phyloP scores from a whole-genome alignment of 257 asterid species.

The Dorcoceras hygrometricum region DNA sequence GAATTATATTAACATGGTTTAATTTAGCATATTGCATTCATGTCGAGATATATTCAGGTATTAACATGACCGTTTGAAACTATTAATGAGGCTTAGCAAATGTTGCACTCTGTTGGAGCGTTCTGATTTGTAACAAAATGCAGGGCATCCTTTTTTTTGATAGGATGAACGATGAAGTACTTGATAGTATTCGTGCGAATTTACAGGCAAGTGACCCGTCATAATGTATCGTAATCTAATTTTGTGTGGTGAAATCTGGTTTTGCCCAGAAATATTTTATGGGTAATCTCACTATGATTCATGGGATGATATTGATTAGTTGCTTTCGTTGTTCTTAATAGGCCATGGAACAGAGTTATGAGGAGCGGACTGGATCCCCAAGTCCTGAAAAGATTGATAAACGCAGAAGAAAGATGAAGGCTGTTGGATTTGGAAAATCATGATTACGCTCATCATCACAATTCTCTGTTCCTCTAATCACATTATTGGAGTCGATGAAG shows the following conservation, averaged over 20 bases:
- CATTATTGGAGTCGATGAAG: background rate
- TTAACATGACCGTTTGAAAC: background rate
- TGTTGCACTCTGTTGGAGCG: background rate
- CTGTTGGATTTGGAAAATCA: conserved; percentile 80
- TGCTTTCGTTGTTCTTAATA: conserved; percentile 29
- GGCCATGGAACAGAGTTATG: conserved; percentile 83
- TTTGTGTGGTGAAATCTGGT: background rate
- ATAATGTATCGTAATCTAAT: background rate
- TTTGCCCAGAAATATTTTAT: conserved; percentile 7
- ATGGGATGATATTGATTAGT: background rate
- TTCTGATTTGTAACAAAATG: conserved; percentile 27
- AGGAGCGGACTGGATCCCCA: conserved; percentile 67
- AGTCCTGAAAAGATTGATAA: conserved; percentile 75
- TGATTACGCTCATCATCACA: conserved; percentile 25
- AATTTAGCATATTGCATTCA: background rate
- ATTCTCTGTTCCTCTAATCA: background rate
- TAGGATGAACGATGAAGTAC: conserved; percentile 76
- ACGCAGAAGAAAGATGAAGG: conserved; percentile 50
- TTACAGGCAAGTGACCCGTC: conserved; percentile 53
- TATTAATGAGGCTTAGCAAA: background rate
- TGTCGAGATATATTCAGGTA: background rate
- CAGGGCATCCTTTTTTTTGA: conserved; percentile 94
- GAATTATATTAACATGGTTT: background rate
- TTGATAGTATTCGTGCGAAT: conserved; percentile 61
- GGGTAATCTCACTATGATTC: background rate